Evolutionary conservation across 805 yeast species (phyloP).

Genomic region (Diddensiella caesifluorescens): DNA sequence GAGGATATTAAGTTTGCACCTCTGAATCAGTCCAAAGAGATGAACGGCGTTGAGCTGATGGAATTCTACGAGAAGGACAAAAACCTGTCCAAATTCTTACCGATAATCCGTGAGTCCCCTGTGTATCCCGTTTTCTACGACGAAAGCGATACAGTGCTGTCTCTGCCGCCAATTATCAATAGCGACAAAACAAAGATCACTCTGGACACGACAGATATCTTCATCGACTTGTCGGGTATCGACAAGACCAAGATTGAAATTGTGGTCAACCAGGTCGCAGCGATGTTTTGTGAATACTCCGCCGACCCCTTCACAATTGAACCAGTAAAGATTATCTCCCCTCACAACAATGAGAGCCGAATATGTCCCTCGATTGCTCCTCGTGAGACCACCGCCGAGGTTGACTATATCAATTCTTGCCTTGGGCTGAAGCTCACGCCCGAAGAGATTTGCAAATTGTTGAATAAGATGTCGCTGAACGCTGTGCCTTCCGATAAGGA

Average conservation of each 20-base stretch:
- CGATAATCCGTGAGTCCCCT: conserved; percentile 80
- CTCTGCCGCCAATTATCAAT: conserved; percentile 96
- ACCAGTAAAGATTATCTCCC: conserved; percentile 79
- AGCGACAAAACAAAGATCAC: conserved; percentile 86
- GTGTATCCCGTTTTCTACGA: conserved; percentile 89
- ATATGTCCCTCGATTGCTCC: conserved; percentile 67
- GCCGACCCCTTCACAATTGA: conserved; percentile 78
- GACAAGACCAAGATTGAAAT: conserved; percentile 91
- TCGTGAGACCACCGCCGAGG: conserved; percentile 67
- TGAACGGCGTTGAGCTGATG: conserved; percentile 75
- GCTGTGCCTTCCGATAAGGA: conserved; percentile 50
- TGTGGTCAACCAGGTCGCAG: conserved; percentile 85
- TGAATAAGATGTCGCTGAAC: conserved; percentile 74
- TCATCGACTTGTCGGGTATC: conserved; percentile 91
- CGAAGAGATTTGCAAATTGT: conserved; percentile 59
- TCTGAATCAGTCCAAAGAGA: conserved; percentile 38
- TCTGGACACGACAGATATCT: conserved; percentile 76
- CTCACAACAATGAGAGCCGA: conserved; percentile 73
- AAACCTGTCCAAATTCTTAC: conserved; percentile 83
- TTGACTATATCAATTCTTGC: conserved; percentile 83
- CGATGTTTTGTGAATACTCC: conserved; percentile 92
- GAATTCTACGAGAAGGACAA: conserved; percentile 88
- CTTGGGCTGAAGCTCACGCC: conserved; percentile 74
- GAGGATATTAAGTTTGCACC: conserved; percentile 56
- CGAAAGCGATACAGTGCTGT: conserved; percentile 67